Percentiles rank a stretch among this genome's conserved stretches.
phyloP scores from a whole-genome alignment of 768 basidiomycete species.

The Gyrodon lividus region DNA sequence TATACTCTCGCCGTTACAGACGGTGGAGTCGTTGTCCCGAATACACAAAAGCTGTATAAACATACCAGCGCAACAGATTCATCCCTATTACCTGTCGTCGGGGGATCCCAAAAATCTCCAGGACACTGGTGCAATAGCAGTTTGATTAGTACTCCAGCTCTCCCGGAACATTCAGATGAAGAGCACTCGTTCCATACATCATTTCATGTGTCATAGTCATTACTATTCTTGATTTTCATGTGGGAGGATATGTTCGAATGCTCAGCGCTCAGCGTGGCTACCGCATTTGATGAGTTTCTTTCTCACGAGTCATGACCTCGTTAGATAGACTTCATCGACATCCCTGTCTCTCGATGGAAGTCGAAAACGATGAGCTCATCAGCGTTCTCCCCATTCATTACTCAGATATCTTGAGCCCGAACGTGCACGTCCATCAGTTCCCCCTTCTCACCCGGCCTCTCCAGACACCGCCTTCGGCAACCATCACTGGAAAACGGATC shows the following conservation, averaged over 20 bases:
- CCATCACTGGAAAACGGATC: slow-evolving; percentile 71
- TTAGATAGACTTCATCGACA: background rate
- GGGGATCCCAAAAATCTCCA: background rate
- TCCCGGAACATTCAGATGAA: slow-evolving; percentile 4
- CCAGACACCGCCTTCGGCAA: slow-evolving; percentile 74
- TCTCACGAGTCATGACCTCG: background rate
- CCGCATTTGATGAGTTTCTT: no score
- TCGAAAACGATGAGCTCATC: slow-evolving; percentile 57
- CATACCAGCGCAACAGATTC: background rate
- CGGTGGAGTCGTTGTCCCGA: slow-evolving; percentile 5
- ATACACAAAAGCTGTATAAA: background rate
- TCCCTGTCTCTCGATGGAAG: slow-evolving; percentile 17
- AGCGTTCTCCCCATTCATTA: slow-evolving; percentile 70
- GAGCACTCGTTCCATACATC: slow-evolving; percentile 6
- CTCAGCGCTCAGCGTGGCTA: background rate
- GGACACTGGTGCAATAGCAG: slow-evolving; percentile 11
- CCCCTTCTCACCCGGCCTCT: slow-evolving; percentile 74
- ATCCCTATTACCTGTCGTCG: background rate
- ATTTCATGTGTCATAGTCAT: slow-evolving; percentile 4
- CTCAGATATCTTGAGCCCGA: slow-evolving; percentile 57
- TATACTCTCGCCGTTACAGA: slow-evolving; percentile 9
- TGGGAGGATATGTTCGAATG: background rate
- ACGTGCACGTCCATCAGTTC: slow-evolving; percentile 79
- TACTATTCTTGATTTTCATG: background rate
- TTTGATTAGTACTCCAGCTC: background rate